Evolutionary conservation across 805 yeast genomes (phyloP).

Genomic region (Dipodascopsis uninucleata): DNA sequence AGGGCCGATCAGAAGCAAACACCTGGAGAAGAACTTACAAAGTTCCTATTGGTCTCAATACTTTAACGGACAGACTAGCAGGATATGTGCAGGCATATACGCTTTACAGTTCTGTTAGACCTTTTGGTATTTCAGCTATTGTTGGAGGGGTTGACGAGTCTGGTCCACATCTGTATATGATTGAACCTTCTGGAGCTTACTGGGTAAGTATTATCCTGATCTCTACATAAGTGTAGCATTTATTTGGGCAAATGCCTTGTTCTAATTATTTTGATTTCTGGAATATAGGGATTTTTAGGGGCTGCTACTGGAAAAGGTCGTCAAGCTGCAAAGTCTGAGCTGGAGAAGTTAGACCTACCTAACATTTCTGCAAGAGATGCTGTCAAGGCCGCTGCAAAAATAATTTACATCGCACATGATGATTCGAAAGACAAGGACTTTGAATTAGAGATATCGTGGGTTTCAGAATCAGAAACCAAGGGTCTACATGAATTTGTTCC

Average conservation of each 20-base stretch:
- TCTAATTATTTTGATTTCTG: conserved; percentile 7
- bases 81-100: conserved; percentile 93
- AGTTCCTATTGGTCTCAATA: conserved; percentile 71
- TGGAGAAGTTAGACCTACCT: conserved; percentile 80
- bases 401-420: conserved; percentile 90
- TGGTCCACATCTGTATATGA: conserved; percentile 91
- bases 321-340: conserved; percentile 94
- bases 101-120: conserved; percentile 93
- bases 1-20: conserved; percentile 89
- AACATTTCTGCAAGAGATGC: conserved; percentile 74
- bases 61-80: conserved; percentile 82
- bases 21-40: conserved; percentile 74
- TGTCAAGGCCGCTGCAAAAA: conserved; percentile 88
- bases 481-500: conserved; percentile 82
- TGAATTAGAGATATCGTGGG: conserved; percentile 93
- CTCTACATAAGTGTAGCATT: no score
- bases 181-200: conserved; percentile 93
- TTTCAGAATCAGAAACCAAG: conserved; percentile 65
- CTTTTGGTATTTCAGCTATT: conserved; percentile 90
- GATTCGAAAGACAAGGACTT: conserved; percentile 97
- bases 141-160: conserved; percentile 89
- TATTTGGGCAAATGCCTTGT: background rate
- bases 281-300: conserved; percentile 72
- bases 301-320: conserved; percentile 99
- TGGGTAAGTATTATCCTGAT: conserved; percentile 48